phyloP scores from a whole-genome alignment of 768 basidiomycete species.

The Tremella mesenterica region DNA sequence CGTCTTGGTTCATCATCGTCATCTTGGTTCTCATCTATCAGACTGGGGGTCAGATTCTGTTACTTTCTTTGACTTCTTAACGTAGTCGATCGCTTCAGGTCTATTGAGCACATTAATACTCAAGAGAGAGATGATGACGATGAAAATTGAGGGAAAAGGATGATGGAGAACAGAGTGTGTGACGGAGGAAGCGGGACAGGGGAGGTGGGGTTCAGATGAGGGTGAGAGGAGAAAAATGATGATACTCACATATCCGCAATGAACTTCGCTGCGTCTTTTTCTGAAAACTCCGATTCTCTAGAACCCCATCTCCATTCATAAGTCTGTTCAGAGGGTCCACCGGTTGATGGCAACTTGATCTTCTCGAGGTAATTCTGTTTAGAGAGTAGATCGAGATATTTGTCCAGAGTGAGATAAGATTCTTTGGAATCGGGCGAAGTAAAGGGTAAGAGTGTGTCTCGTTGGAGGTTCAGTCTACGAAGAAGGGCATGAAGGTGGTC shows the following conservation, averaged over 20 bases:
- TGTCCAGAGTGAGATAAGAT: slow-evolving; percentile 54
- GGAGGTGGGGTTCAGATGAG: no score
- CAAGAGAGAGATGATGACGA: background rate
- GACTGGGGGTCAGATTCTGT: background rate
- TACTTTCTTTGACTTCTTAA: background rate
- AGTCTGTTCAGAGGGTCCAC: slow-evolving; percentile 46
- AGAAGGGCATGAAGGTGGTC: slow-evolving; percentile 66
- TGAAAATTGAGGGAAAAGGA: background rate
- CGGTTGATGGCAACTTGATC: slow-evolving; percentile 17
- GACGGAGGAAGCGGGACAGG: no score
- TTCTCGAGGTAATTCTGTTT: slow-evolving; percentile 74
- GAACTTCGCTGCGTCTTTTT: slow-evolving; percentile 63
- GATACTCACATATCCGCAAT: slow-evolving; percentile 52
- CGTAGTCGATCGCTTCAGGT: background rate
- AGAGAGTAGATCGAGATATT: slow-evolving; percentile 57
- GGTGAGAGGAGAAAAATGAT: background rate
- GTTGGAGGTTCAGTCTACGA: slow-evolving; percentile 59
- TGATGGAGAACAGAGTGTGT: no score
- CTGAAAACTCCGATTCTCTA: slow-evolving; percentile 73
- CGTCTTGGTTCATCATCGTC: slow-evolving; percentile 7
- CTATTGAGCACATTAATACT: background rate
- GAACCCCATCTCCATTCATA: slow-evolving; percentile 86
- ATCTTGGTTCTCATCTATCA: slow-evolving; percentile 11
- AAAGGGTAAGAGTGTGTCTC: slow-evolving; percentile 51
- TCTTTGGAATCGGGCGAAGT: slow-evolving; percentile 51